Base-by-base conservation (phyloP, 2,329 filamentous ascomycete species). In the Chlorencoelia australis region DNA sequence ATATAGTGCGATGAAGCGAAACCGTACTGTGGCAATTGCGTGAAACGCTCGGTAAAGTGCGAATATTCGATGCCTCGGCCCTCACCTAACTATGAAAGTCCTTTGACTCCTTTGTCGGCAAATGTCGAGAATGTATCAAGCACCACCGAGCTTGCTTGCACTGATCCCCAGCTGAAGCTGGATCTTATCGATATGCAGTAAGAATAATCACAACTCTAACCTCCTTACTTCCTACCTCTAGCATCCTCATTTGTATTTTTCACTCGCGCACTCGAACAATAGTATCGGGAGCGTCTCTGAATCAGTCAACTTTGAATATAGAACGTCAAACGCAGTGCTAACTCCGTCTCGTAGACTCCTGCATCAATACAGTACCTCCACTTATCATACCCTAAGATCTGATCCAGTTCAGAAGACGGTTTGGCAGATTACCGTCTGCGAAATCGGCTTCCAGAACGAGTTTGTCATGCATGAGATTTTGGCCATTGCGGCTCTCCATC, bases 361-460 rank as follows among this genome's bases (percentile, higher is more conserved):
- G 5, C 67, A 73, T 46, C 67, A 73, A 51, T 73, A 62, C 43
- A 63, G 60, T 29, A 66, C 62, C 1, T 63, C 61, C 7, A 73
- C 69, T 1, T 62, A 61, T 34, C 54, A 59, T n/a, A 71, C 68
- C 0, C 51, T 73, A 3, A 61, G 62, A 4, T 54, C 53, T 5
- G 60, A 66, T 24, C 54, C 61, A 0, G 45, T 53, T 5, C 43
- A 69, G 3, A 62, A 63, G 26, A 56, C 59, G 21, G 59, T 71
- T 19, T 72, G 66, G 63, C 61, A 62, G 5, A 56, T 65, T 6
- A 64, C 63, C 35, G 61, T 49, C 3, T 63, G 69, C 8, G 59
- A 62, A n/a, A 49, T 68, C 16, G 69, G 62, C 2, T 63, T 71
- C 19, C 43, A 54, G 1, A 61, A 61, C 38, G 62, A 62, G 11